phyloP scores from a whole-genome alignment of 257 asterid genomes.

The Parsonsia alboflavescens region DNA sequence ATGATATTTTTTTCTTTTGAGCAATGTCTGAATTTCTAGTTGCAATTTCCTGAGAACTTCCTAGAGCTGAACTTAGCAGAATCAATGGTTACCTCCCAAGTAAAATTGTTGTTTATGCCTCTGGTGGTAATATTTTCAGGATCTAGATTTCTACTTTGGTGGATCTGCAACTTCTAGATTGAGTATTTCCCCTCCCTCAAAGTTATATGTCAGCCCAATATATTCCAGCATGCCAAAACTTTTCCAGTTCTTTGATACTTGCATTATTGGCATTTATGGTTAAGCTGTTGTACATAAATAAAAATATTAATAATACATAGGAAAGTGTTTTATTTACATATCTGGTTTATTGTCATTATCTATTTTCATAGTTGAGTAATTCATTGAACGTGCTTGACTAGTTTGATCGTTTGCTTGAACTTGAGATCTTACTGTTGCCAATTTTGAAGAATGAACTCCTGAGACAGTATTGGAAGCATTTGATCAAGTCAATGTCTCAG shows the following conservation, averaged over 20 bases:
- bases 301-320: neutral
- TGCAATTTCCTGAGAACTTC: neutral
- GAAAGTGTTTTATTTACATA: neutral
- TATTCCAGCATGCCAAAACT: neutral
- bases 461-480: neutral
- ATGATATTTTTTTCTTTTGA: neutral
- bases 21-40: neutral
- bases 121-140: neutral
- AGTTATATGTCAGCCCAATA: neutral
- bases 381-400: neutral
- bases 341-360: neutral
- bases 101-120: neutral
- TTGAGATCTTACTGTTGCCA: neutral
- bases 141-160: neutral
- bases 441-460: neutral
- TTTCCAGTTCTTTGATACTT: neutral
- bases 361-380: neutral
- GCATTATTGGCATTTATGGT: neutral
- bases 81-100: neutral
- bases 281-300: neutral
- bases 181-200: neutral
- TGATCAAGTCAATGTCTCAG: neutral
- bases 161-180: neutral
- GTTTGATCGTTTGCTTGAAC: neutral
- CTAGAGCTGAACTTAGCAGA: neutral